A percentile compares a stretch with the other conserved stretches of the same genome.
These are phyloP conservation scores for Beauveria scarabaeidicola DNA, from an alignment of 2,329 filamentous ascomycete species.

Conservation along the genomic window DNA sequence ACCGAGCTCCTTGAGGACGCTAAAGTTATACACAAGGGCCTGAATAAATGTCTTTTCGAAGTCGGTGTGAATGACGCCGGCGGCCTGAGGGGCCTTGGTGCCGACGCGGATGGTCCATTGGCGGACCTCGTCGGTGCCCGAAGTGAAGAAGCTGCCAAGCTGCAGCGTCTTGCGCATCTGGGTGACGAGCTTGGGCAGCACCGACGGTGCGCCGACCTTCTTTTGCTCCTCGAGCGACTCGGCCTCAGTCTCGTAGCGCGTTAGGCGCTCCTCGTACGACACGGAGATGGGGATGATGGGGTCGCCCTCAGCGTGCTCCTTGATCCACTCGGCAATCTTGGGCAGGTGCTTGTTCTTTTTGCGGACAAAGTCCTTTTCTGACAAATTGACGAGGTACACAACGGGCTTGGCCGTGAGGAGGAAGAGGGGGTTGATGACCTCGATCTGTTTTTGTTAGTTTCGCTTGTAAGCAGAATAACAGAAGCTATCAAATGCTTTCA, in stretches of 20 bases:
- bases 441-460: slow-evolving; percentile 54
- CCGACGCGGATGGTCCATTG: slow-evolving; percentile 97
- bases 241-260: slow-evolving; percentile 67
- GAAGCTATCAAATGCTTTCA: slow-evolving; percentile 6
- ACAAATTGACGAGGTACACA: slow-evolving; percentile 93
- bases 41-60: slow-evolving; percentile 99
- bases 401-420: slow-evolving; percentile 94
- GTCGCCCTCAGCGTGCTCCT: slow-evolving; percentile 78
- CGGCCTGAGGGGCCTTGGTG: slow-evolving; percentile 94
- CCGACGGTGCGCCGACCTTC: slow-evolving; percentile 76
- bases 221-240: slow-evolving; percentile 82
- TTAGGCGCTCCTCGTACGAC: slow-evolving; percentile 84
- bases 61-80: slow-evolving; percentile 95
- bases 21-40: slow-evolving; percentile 87
- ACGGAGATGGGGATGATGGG: slow-evolving; percentile 92
- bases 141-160: slow-evolving; percentile 95
- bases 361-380: slow-evolving; percentile 91
- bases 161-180: slow-evolving; percentile 91
- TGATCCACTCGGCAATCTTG: slow-evolving; percentile 92
- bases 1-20: slow-evolving; percentile 70
- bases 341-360: slow-evolving; percentile 99
- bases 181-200: slow-evolving; percentile 80
- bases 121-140: slow-evolving; percentile 87
- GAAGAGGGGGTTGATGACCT: slow-evolving; percentile 94
- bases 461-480: background rate